Evolutionary conservation across 1,139 yeast genomes (phyloP), one percentile per base, ranked within the genome.

Genomic region (Casaregolazyma lundiana): DNA sequence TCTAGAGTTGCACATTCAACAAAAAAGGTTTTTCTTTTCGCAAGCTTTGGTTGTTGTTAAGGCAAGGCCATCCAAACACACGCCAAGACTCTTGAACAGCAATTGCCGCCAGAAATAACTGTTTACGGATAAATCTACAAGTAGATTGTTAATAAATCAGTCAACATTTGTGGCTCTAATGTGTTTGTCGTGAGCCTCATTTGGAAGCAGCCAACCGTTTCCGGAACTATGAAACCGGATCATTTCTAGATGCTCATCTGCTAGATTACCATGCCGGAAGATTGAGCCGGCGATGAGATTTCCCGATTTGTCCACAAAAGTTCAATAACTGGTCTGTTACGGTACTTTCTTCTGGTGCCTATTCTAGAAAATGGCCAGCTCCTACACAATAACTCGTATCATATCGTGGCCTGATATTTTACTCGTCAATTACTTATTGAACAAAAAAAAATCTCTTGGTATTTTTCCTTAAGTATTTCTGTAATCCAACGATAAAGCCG

Each of bases 341-440:
- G 32, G 32, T 26, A 26, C 32, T 15, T 13, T 26, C 32, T 3
- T 26, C 32, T 15, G 32, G 32, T 26, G 32, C 32, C 32, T 26
- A 26, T 26, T 26, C 32, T 15, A 26, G 32, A 26, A 26, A 26
- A 26, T n/a, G 32, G 32, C 32, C 32, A n/a, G n/a, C 32, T 26
- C 13, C 32, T 26, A n/a, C 32, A 26, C 15, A 24, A 26, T 26
- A n/a, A 26, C 32, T 26, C 32, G 32, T 26, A 26, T 26, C 32
- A 26, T 26, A 26, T n/a, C 11, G 32, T 26, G 32, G 32, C 32
- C 32, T 26, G 32, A 26, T 26, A 26, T 26, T 26, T 24, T 26
- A 26, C 15, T 26, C 11, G 15, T 26, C 32, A 15, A 6, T 26
- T 15, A 26, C 32, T 26, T 26, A n/a, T 11, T 11, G 32, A 26